Evolutionary conservation across 1,284 basidiomycete species (phyloP), one percentile per base, ranked within the genome.

Genomic region (Peniophora sp.): DNA sequence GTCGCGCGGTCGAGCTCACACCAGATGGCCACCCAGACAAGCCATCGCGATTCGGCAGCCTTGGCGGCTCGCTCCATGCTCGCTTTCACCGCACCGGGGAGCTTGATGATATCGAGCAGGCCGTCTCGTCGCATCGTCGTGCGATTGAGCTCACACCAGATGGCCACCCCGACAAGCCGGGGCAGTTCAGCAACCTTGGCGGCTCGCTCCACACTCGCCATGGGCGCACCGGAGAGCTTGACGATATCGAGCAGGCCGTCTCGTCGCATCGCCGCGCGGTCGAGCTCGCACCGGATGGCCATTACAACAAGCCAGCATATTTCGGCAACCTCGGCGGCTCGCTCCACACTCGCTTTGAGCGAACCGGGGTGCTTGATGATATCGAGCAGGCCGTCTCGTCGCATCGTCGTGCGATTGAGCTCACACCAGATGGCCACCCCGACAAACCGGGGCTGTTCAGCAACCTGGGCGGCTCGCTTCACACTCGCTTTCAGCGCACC

Each of bases 241-340:
- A 32, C 5, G 64, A 66, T 45, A 55, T 68, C 3, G 58, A 65
- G 37, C 54, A 57, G 46, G 64, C 64, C 17, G n/a, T 45, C 43
- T 8, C 43, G 23, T 8, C 20, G 3, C 17, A 23, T 15, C 43
- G 23, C 10, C 18, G 22, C 18, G 43, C 43, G n/a, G 43, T 24
- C 43, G 20, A 45, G 8, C 43, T 45, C 23, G 23, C 43, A 14
- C 43, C 43, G 14, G 43, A 45, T 23, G 23, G n/a, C 17, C 43
- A 45, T n/a, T 6, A 3, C 9, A 24, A 23, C 10, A 45, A 45
- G 43, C 20, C 43, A 22, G 18, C 6, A 9, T n/a, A 8, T 9
- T 22, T 20, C 43, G 23, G 14, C 22, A 45, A 24, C 23, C 43
- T 45, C 23, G 43, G 43, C 6, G 23, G 22, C n/a, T 14, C 20